Evolutionary conservation across 768 basidiomycete species (phyloP), one percentile per base, ranked within the genome.

Genomic region (Baorangia bicolor): DNA sequence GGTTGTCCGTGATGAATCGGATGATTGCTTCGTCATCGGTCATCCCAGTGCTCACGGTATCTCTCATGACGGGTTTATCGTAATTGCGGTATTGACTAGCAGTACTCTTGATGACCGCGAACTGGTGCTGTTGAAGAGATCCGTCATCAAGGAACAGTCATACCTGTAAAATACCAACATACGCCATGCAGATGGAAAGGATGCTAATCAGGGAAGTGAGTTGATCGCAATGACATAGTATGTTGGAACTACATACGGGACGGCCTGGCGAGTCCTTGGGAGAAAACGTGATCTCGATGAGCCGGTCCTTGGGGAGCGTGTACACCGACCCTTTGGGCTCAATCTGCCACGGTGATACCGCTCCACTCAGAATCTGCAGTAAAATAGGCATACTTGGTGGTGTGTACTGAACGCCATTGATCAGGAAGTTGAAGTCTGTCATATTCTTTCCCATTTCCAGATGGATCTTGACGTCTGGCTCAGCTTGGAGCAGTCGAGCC

Each of bases 1-100:
- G 78, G 69, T 88, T 88, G 64, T 90, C 82, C 0, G 87, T 86
- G 31, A 68, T 69, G 74, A 86, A 89, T 12, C 85, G 80, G 45
- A 89, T 76, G 2, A 80, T 79, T n/a, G 80, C 78, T 30, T 74
- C 71, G 55, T 78, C 77, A 0, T 62, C 66, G 3, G 66, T 40
- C 34, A 33, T 28, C 18, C 61, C 74, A 0, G 61, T 61, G 56
- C 41, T 61, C 21, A 82, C 77, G 1, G 81, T 82, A 61, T 86
- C 84, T 41, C 82, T 72, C 48, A 71, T 71, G 57, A 80, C 77
- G 0, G 85, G 84, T 64, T 82, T 82, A 23, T 51, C 52, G 33
- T 67, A 78, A 56, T 80, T 79, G 56, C 71, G 74, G 0, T 49
- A 51, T 0, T 52, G 53, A 53, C 64, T 73, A 3, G 73, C 73